Evolutionary conservation across 805 yeast species (phyloP).

Genomic region (Candida fluviatilis): DNA sequence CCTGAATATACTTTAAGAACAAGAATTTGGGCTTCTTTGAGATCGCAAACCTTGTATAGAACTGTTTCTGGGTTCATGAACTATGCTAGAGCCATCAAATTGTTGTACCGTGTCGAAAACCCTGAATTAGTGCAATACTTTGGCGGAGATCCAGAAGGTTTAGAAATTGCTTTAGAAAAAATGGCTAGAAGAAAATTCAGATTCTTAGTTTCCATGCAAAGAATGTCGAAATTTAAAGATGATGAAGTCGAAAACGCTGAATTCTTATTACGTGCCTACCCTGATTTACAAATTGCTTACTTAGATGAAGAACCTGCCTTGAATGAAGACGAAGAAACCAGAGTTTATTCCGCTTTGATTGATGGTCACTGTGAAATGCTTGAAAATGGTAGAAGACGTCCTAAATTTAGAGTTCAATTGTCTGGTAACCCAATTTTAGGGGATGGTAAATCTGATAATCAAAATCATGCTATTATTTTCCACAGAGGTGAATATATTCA

Average conservation of each 20-base stretch:
- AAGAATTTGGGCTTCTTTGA: slow-evolving; percentile 45
- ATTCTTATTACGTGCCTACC: slow-evolving; percentile 58
- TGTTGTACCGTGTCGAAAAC: slow-evolving; percentile 43
- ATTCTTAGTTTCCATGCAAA: slow-evolving; percentile 63
- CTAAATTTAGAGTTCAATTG: slow-evolving; percentile 59
- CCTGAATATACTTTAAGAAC: slow-evolving; percentile 46
- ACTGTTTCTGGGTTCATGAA: slow-evolving; percentile 47
- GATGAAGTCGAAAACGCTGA: slow-evolving; percentile 60
- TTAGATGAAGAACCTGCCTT: slow-evolving; percentile 48
- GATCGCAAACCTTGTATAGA: slow-evolving; percentile 45
- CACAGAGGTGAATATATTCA: slow-evolving; percentile 80
- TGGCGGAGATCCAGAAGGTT: slow-evolving; percentile 97
- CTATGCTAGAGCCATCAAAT: slow-evolving; percentile 43
- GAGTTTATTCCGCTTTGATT: slow-evolving; percentile 60
- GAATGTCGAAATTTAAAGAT: slow-evolving; percentile 47
- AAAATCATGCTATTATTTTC: slow-evolving; percentile 70
- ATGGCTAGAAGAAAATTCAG: slow-evolving; percentile 62
- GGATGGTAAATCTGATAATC: slow-evolving; percentile 83
- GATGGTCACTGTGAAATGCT: slow-evolving; percentile 66
- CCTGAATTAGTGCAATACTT: slow-evolving; percentile 73
- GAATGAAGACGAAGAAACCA: slow-evolving; percentile 39
- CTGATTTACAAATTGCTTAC: slow-evolving; percentile 62
- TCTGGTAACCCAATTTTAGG: slow-evolving; percentile 83
- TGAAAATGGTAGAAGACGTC: slow-evolving; percentile 54
- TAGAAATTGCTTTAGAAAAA: slow-evolving; percentile 87